Conservation (phyloP, 768 basidiomycete species). For the Cubamyces lactineus region DNA sequence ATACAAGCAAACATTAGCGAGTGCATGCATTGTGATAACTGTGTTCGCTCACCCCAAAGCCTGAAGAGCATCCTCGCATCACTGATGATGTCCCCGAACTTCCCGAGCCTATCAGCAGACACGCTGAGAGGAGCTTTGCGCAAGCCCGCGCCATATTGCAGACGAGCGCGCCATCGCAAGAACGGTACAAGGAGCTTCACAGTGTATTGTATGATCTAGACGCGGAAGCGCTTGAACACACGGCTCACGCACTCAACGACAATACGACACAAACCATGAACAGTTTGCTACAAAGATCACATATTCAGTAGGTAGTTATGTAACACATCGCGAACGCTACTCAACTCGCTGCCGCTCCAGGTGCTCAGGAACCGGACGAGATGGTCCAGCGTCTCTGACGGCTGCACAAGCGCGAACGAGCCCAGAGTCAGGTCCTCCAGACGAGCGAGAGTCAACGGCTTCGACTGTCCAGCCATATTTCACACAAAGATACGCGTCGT, state of each 20-base stretch:
- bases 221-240: not conserved
- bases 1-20: not conserved
- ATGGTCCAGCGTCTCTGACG: conserved; percentile 70
- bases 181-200: conserved; percentile 72
- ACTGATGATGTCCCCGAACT: conserved; percentile 57
- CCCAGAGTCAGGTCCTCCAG: conserved; percentile 71
- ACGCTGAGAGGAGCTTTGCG: conserved; percentile 55
- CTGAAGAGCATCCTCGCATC: conserved; percentile 78
- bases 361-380: conserved; percentile 76
- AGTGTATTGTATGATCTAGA: conserved; percentile 72
- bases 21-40: too few species aligned
- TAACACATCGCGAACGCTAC: conserved; percentile 21
- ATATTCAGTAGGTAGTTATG: not conserved
- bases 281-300: conserved; percentile 57
- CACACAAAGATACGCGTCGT: not conserved
- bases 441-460: conserved; percentile 49
- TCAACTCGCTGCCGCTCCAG: conserved; percentile 86
- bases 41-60: conserved; percentile 70
- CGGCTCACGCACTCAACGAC: not conserved
- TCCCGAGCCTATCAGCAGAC: conserved; percentile 55
- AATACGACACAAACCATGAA: conserved; percentile 57
- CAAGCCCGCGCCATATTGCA: conserved; percentile 68
- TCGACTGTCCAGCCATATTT: conserved; percentile 55
- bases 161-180: conserved; percentile 64
- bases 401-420: conserved; percentile 57